A percentile compares a stretch with the other conserved stretches of the same genome.
phyloP scores from a whole-genome alignment of 1,284 basidiomycete species.

The Trichosporon faecale region DNA sequence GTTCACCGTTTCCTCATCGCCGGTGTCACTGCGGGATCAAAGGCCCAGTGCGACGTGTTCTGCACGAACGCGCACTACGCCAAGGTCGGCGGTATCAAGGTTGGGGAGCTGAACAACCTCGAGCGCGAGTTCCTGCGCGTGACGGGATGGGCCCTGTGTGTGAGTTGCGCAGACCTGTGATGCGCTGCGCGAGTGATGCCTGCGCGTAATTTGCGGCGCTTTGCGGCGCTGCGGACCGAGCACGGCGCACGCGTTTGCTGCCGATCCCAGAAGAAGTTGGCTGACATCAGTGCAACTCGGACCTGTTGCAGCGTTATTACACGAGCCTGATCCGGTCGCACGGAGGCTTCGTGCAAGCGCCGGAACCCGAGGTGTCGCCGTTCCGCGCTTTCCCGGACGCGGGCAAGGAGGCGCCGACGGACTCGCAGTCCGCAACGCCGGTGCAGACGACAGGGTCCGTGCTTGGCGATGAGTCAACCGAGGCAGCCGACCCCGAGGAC shows the following conservation, averaged over 20 bases:
- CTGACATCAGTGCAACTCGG: conserved; percentile 47
- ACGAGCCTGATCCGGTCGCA: conserved; percentile 52
- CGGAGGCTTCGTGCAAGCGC: conserved; percentile 46
- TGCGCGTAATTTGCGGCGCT: background rate
- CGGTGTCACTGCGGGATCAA: conserved; percentile 78
- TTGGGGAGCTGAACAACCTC: conserved; percentile 82
- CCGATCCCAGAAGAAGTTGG: background rate
- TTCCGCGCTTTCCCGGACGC: conserved; percentile 44
- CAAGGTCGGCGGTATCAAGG: conserved; percentile 85
- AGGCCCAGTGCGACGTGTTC: conserved; percentile 88
- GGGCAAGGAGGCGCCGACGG: conserved; percentile 12
- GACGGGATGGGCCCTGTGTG: conserved; percentile 88
- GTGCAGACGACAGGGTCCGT: conserved; percentile 8
- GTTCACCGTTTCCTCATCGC: conserved; percentile 94
- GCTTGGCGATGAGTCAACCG: conserved; percentile 2
- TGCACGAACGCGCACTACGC: conserved; percentile 90
- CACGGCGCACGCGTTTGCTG: background rate
- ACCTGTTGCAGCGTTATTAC: conserved; percentile 52
- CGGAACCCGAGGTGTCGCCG: conserved; percentile 35
- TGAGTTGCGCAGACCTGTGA: conserved; percentile 55
- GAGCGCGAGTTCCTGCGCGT: conserved; percentile 85
- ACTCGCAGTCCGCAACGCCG: conserved; percentile 15
- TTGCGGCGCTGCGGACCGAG: background rate
- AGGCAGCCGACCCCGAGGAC: conserved; percentile 11
- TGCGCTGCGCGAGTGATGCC: background rate